Conservation (phyloP, 2,329 filamentous ascomycete genomes). For the Fusarium odoratissimum region DNA sequence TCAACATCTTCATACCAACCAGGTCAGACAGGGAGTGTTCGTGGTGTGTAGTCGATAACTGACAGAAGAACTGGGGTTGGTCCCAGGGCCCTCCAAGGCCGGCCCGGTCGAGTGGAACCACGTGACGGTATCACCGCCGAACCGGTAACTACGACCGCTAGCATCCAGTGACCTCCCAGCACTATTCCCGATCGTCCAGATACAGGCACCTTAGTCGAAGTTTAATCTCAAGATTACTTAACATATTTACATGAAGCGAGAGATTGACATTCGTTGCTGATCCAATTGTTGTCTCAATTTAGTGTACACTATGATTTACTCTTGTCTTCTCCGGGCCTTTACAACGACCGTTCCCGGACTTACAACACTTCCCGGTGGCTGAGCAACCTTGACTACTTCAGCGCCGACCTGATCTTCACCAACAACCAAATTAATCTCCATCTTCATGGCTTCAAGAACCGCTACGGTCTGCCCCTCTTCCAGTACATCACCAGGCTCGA, state of each 20-base stretch:
- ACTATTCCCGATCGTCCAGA: neutral
- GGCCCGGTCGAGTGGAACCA: conserved; percentile 4
- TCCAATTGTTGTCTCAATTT: neutral
- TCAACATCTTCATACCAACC: neutral
- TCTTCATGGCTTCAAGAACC: conserved; percentile 4
- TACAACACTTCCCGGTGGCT: neutral
- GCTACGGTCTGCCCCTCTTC: neutral
- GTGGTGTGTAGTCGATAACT: neutral
- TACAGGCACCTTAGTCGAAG: neutral
- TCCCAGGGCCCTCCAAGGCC: neutral
- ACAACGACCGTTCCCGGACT: neutral
- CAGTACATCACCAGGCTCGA: neutral
- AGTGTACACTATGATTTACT: neutral
- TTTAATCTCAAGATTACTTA: neutral
- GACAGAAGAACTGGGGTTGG: neutral
- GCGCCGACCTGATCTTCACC: neutral
- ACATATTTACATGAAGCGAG: neutral
- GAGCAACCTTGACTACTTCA: neutral
- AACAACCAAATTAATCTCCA: conserved; percentile 2
- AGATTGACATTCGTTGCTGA: neutral
- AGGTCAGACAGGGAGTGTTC: neutral
- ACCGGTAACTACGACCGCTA: neutral
- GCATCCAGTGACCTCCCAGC: neutral
- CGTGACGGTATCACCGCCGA: neutral
- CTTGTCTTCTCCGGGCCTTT: neutral